Conservation (phyloP, 768 basidiomycete species). For the Tulasnella sp. region DNA sequence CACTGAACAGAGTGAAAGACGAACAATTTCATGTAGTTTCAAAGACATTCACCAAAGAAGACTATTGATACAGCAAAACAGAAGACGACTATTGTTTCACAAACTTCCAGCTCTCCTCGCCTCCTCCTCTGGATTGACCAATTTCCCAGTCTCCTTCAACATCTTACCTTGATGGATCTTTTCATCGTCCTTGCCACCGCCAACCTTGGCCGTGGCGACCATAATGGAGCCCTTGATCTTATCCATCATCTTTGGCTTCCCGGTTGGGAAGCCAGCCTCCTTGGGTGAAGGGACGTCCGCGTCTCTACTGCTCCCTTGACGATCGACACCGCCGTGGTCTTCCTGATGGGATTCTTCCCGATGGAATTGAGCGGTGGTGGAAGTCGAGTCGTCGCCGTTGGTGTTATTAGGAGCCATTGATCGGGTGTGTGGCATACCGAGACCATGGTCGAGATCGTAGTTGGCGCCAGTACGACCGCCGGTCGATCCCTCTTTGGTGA, state of each 20-base stretch:
- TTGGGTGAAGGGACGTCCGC: not conserved
- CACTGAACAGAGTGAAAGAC: too few relatives aligned
- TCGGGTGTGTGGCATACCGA: conserved; percentile 2
- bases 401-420: not conserved
- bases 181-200: not conserved
- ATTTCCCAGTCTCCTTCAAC: not conserved
- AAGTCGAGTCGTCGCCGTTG: not conserved
- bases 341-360: not conserved
- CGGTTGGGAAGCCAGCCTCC: not conserved
- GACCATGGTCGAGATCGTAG: conserved; percentile 5
- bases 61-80: too few relatives aligned
- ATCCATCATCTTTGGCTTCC: conserved; percentile 4
- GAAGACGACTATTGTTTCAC: too few relatives aligned
- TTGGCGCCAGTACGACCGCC: not conserved
- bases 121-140: not conserved
- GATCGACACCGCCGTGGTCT: not conserved
- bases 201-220: not conserved
- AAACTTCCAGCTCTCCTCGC: too few relatives aligned
- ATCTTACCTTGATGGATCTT: not conserved
- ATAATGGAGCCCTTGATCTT: conserved; percentile 11
- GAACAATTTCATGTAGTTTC: too few relatives aligned
- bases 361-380: not conserved
- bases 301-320: not conserved
- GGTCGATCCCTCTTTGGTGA: not conserved
- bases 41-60: too few relatives aligned